phyloP scores from a whole-genome alignment of 2,329 filamentous ascomycete species.

The Clonostachys solani region DNA sequence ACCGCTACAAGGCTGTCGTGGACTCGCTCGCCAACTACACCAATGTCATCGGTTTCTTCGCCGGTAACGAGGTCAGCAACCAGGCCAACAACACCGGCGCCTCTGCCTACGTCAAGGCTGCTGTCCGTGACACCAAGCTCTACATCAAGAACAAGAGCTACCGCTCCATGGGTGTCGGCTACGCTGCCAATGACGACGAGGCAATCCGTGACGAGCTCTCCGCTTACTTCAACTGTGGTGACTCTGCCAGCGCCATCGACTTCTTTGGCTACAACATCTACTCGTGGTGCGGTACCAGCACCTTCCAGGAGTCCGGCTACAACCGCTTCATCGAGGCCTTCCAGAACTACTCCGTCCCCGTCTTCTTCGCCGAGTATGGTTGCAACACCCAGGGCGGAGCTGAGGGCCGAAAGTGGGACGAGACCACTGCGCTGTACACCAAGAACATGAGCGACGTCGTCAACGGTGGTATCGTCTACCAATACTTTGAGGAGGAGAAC shows the following conservation, averaged over 20 bases:
- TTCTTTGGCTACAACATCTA: constrained; percentile 99
- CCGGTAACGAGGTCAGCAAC: constrained; percentile 96
- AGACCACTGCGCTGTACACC: constrained; percentile 78
- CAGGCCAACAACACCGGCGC: constrained; percentile 81
- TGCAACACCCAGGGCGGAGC: constrained; percentile 69
- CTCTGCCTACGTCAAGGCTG: constrained; percentile 94
- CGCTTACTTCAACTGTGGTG: constrained; percentile 91
- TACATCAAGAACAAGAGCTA: constrained; percentile 83
- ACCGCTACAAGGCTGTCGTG: constrained; percentile 79
- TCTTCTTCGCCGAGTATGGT: constrained; percentile 98
- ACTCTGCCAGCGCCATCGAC: constrained; percentile 65
- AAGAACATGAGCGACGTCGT: constrained; percentile 79
- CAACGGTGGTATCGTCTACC: constrained; percentile 97
- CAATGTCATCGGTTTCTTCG: constrained; percentile 97
- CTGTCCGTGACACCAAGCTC: constrained; percentile 90
- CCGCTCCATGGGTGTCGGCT: constrained; percentile 83
- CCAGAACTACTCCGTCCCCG: constrained; percentile 81
- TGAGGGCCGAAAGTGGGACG: constrained; percentile 73
- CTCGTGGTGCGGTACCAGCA: constrained; percentile 92
- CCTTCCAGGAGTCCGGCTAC: constrained; percentile 74
- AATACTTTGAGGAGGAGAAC: constrained; percentile 93
- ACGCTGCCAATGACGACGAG: constrained; percentile 91
- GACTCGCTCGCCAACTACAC: constrained; percentile 77
- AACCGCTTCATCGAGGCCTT: constrained; percentile 82
- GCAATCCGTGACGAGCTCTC: constrained; percentile 78